Percentiles rank a stretch among this genome's conserved stretches.
These are phyloP conservation scores for Venturia effusa DNA, from an alignment of 2,329 filamentous ascomycete species.

Conservation along the genomic window DNA sequence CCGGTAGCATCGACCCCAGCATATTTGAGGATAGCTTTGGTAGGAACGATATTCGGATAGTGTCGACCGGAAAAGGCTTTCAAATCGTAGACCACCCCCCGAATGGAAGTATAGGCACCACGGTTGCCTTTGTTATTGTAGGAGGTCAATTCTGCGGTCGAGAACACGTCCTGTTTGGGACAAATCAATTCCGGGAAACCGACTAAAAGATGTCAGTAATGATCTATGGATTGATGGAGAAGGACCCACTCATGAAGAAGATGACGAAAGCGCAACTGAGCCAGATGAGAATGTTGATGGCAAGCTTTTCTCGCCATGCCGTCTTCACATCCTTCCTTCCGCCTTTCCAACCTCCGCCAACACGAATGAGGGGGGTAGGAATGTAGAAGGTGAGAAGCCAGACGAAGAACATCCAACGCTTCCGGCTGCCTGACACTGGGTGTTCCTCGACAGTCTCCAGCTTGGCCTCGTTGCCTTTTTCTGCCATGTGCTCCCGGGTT, in stretches of 20 bases:
- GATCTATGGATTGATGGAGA: neutral
- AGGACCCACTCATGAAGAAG: slow-evolving; percentile 61
- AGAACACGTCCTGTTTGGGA: slow-evolving; percentile 82
- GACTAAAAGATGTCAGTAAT: slow-evolving; percentile 32
- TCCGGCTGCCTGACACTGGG: slow-evolving; percentile 65
- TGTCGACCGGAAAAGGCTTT: slow-evolving; percentile 62
- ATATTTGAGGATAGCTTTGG: slow-evolving; percentile 61
- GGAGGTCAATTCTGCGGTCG: slow-evolving; percentile 59
- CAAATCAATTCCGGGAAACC: slow-evolving; percentile 81
- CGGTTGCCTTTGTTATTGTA: slow-evolving; percentile 61
- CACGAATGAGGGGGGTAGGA: slow-evolving; percentile 71
- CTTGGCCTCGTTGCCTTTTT: slow-evolving; percentile 85
- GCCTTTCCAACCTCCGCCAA: slow-evolving; percentile 59
- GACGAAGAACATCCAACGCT: slow-evolving; percentile 81
- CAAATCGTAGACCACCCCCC: slow-evolving; percentile 82
- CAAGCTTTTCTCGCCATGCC: slow-evolving; percentile 94
- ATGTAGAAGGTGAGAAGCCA: slow-evolving; percentile 78
- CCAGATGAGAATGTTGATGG: slow-evolving; percentile 98
- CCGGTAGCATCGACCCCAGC: slow-evolving; percentile 77
- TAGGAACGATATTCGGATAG: slow-evolving; percentile 58
- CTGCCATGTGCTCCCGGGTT: slow-evolving; percentile 85
- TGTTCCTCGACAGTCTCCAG: slow-evolving; percentile 85
- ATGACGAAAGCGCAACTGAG: slow-evolving; percentile 62
- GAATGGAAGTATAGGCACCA: slow-evolving; percentile 65
- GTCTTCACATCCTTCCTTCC: slow-evolving; percentile 81